phyloP scores from a whole-genome alignment of 495 filamentous ascomycete genomes.

The Hypoxylon fuscum region DNA sequence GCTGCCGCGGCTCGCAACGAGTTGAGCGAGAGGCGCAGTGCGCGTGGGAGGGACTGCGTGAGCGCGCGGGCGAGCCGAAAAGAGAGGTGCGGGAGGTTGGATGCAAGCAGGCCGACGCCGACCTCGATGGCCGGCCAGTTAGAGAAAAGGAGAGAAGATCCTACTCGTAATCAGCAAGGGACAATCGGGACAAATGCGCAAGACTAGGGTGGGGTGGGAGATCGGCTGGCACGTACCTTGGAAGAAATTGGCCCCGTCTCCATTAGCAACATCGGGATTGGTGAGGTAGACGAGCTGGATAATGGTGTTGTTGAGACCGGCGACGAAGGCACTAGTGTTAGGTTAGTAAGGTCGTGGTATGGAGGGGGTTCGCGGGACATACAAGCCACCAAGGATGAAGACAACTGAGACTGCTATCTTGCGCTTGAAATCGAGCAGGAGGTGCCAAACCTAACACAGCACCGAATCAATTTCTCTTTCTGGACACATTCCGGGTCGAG shows the following conservation, averaged over 20 bases:
- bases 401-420: conserved; percentile 5
- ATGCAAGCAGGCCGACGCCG: conserved; percentile 13
- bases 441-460: conserved; percentile 4
- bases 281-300: conserved; percentile 9
- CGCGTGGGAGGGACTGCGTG: not conserved
- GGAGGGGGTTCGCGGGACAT: not conserved
- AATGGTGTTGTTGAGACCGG: conserved; percentile 14
- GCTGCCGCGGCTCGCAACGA: not conserved
- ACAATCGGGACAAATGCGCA: not conserved
- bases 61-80: conserved; percentile 9
- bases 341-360: not conserved
- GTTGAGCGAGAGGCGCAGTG: not conserved
- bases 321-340: conserved; percentile 4
- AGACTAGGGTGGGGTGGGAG: not conserved
- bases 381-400: conserved; percentile 8
- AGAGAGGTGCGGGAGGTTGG: conserved; percentile 18
- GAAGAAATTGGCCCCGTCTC: not conserved
- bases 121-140: conserved; percentile 20
- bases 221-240: not conserved
- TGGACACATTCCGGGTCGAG: too few species aligned
- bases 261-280: not conserved
- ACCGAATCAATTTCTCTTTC: too few species aligned
- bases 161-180: not conserved
- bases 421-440: conserved; percentile 2
- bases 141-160: not conserved